Evolutionary conservation across 139 green algal species (phyloP), one percentile per base, ranked within the genome.

Genomic region (Spirogloea muscicola): DNA sequence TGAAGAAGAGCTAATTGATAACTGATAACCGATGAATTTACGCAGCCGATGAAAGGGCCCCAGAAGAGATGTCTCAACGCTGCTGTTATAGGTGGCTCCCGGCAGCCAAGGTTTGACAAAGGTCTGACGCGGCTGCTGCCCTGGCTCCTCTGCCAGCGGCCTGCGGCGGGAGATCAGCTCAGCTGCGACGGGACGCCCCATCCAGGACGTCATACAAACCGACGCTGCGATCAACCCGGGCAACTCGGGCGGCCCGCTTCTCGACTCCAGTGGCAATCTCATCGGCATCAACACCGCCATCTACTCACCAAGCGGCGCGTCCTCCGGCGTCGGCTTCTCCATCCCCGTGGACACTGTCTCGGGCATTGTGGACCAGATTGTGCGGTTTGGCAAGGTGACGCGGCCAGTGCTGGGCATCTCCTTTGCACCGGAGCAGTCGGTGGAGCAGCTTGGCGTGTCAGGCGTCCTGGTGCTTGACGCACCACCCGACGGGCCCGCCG

Each of bases 131-230:
- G n/a, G n/a, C n/a, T n/a, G n/a, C n/a, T n/a, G n/a, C n/a, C n/a
- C n/a, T n/a, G n/a, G n/a, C n/a, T n/a, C n/a, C n/a, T n/a, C n/a
- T n/a, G n/a, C 38, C 71, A 79, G 71, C 40, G 75, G 80, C 7
- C 55, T 87, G 10, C 55, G 78, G 48, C 38, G 84, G 16, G 83
- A 88, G 65, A 88, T 88, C 68, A 81, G 64, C 31, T 81, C 52
- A 38, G 82, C 80, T 39, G 88, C 88, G 49, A 93, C 89, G 4
- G 90, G 89, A 1, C 75, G 91, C 1, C 90, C 93, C 71, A 95
- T 96, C 70, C 70, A 89, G 60, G 87, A 87, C 40, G 79, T 94
- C 43, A 90, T 88, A 29, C 84, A 88, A 59, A 88, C 84, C 2
- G 84, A 88, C 57, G 84, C 84, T 27, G 84, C 84, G 3, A 88